Conservation (phyloP, 2,329 filamentous ascomycete genomes). For the Fusarium sp. region DNA sequence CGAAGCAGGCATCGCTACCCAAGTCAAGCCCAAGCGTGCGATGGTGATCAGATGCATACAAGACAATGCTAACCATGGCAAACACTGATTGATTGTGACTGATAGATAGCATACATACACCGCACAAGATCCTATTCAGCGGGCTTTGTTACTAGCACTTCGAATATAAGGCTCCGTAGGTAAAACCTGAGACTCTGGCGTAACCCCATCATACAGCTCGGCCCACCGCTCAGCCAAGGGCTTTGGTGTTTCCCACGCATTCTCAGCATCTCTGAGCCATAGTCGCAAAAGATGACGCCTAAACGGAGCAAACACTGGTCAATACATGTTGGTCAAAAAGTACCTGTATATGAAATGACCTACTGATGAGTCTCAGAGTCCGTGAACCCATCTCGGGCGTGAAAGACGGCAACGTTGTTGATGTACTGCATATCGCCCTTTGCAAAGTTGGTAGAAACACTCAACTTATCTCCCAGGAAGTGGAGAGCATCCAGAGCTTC, state of each 20-base stretch:
- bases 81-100: too few species aligned
- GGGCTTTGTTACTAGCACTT: slow-evolving; percentile 11
- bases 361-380: slow-evolving; percentile 28
- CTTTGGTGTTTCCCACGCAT: slow-evolving; percentile 52
- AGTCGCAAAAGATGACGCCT: slow-evolving; percentile 58
- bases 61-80: too few species aligned
- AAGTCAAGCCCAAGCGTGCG: too few species aligned
- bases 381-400: slow-evolving; percentile 58
- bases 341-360: neutral
- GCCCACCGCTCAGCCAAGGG: slow-evolving; percentile 17
- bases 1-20: too few species aligned
- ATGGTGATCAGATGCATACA: too few species aligned
- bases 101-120: too few species aligned
- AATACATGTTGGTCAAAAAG: accelerated
- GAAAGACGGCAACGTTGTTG: slow-evolving; percentile 64
- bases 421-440: slow-evolving; percentile 63
- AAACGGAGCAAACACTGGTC: slow-evolving; percentile 21
- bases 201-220: slow-evolving; percentile 22
- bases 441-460: slow-evolving; percentile 55
- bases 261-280: slow-evolving; percentile 58
- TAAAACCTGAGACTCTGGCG: slow-evolving; percentile 18
- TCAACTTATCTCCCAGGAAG: slow-evolving; percentile 55
- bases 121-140: too few species aligned
- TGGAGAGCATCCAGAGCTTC: slow-evolving; percentile 62
- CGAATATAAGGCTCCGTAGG: slow-evolving; percentile 28